Base-by-base conservation (phyloP, 106 monocot species). In the Apostasia shenzhenica region DNA sequence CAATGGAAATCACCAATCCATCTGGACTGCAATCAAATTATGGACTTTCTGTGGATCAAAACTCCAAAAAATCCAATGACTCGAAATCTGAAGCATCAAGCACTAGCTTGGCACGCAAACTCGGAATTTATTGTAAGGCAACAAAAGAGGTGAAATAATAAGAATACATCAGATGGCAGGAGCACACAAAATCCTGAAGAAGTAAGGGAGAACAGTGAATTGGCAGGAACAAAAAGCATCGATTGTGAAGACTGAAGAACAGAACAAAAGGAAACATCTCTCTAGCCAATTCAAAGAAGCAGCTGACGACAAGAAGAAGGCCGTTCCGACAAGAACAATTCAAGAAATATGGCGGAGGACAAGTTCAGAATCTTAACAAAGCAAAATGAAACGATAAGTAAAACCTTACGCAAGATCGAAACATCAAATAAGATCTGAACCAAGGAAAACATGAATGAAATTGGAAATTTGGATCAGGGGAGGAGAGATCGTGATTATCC, bases 171-270 rank as follows among this genome's bases (percentile, higher is more conserved):
- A 1, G 47, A 26, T 65, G 48, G 65, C 47, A 65, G 65, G 43
- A 65, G 65, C 65, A 48, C 37, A 47, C 65, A 37, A n/a, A 48
- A 65, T 26, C 44, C 42, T n/a, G 45, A 62, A 10, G 39, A 62
- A 2, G 45, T 45, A 62, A 13, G 45, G 3, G 6, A 44, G 12
- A 44, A 14, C 13, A 43, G 43, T 12, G 44, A 45, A 62, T 40
- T 10, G 12, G 2, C 42, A 62, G 9, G 42, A 9, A 45, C 39
- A 62, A 44, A 11, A 62, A 3, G 62, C 62, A 62, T 42, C 44
- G 26, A 26, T 26, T 26, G 26, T 48, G 13, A 64, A 9, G 44
- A 47, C 41, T 6, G 46, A 64, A 14, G 64, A 64, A 64, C 48
- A 45, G 47, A 64, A 64, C n/a, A 42, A 37, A 60, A 60, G 59